Evolutionary conservation across 345 rosid genomes (phyloP).

Genomic region (Iberis pinnata): DNA sequence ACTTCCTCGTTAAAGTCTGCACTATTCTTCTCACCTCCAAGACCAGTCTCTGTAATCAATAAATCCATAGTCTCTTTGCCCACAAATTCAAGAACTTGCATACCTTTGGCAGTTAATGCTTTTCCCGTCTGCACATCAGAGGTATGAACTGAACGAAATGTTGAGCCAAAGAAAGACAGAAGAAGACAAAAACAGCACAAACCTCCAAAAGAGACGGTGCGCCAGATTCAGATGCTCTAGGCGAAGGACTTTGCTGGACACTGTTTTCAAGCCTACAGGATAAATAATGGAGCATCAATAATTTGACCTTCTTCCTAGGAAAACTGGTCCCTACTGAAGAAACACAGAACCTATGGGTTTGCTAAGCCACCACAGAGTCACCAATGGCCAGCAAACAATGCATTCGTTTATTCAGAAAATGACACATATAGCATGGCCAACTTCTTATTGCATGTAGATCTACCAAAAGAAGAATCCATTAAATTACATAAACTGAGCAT

Average conservation of each 20-base stretch:
- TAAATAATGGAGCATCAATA: constrained; percentile 6
- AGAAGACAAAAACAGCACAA: constrained; percentile 17
- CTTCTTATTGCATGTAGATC: neutral
- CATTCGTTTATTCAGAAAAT: constrained; percentile 8
- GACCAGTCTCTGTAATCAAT: constrained; percentile 76
- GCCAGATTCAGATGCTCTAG: constrained; percentile 53
- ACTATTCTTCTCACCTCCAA: constrained; percentile 53
- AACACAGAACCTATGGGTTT: constrained; percentile 1
- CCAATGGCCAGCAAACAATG: neutral
- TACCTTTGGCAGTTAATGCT: constrained; percentile 89
- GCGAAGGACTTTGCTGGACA: constrained; percentile 60
- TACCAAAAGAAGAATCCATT: constrained; percentile 3
- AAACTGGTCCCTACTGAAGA: neutral
- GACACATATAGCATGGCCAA: neutral
- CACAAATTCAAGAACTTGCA: constrained; percentile 90
- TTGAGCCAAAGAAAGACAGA: constrained; percentile 8
- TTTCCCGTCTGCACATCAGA: constrained; percentile 64
- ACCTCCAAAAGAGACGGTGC: constrained; percentile 92
- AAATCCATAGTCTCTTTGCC: constrained; percentile 97
- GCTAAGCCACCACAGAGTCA: constrained; percentile 7
- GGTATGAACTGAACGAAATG: constrained; percentile 14
- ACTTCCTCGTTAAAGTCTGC: constrained; percentile 71
- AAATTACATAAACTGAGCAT: neutral
- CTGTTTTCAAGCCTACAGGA: constrained; percentile 64
- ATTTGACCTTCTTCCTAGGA: neutral